Percentiles rank a stretch among this genome's conserved stretches.
These are phyloP conservation scores for Arthroderma uncinatum DNA, from an alignment of 2,329 filamentous ascomycete genomes.

Conservation along the genomic window DNA sequence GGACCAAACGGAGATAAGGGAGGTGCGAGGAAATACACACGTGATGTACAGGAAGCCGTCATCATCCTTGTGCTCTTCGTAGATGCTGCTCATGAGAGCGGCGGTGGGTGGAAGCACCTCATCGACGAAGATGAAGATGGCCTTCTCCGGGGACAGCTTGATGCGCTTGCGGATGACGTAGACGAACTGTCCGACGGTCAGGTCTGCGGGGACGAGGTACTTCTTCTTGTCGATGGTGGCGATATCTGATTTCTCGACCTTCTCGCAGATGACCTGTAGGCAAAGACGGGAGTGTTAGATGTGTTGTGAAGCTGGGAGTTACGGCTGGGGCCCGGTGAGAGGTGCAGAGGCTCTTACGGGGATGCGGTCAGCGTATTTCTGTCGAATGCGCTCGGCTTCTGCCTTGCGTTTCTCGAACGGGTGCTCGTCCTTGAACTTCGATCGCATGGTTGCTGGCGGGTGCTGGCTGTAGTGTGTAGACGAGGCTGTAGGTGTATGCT, in stretches of 20 bases:
- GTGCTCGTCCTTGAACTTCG: slow-evolving; percentile 99
- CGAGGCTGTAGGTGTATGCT: background rate
- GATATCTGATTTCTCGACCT: slow-evolving; percentile 98
- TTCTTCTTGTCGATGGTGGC: slow-evolving; percentile 99
- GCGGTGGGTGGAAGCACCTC: slow-evolving; percentile 94
- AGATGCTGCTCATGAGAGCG: slow-evolving; percentile 98
- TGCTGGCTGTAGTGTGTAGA: background rate
- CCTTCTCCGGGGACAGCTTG: slow-evolving; percentile 98
- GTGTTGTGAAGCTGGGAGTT: background rate
- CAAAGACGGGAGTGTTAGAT: slow-evolving; percentile 5
- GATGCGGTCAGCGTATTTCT: slow-evolving; percentile 98
- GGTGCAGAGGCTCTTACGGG: slow-evolving; percentile 49
- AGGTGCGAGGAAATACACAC: slow-evolving; percentile 37
- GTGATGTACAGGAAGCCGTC: slow-evolving; percentile 96
- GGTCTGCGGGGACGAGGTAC: slow-evolving; percentile 92
- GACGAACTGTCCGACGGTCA: slow-evolving; percentile 98
- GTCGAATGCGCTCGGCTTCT: slow-evolving; percentile 96
- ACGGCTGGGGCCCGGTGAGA: background rate
- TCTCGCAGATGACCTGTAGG: slow-evolving; percentile 90
- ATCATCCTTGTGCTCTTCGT: slow-evolving; percentile 93
- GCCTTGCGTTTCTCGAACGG: slow-evolving; percentile 99
- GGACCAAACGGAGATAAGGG: background rate
- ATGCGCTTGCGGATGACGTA: slow-evolving; percentile 99
- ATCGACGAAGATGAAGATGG: slow-evolving; percentile 99
- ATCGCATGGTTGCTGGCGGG: slow-evolving; percentile 59